Evolutionary conservation across 1,139 yeast genomes (phyloP), one percentile per base, ranked within the genome.

Genomic region (Geotrichum carabidarum): DNA sequence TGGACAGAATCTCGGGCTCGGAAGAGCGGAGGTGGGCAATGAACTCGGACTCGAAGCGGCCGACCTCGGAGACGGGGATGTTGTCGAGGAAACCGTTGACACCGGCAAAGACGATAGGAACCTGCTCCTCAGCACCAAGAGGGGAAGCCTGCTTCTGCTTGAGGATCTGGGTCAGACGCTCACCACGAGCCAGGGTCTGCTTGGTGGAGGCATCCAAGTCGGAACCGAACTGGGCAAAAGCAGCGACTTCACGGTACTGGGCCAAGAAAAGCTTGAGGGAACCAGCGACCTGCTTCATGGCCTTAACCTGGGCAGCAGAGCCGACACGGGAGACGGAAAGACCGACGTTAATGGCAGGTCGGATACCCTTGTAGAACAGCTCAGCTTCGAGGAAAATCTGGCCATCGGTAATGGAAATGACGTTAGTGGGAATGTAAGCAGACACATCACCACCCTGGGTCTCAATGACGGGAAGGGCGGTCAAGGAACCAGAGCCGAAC

Each of bases 171-270:
- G 99, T 93, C 75, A 94, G 87, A 84, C 99, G 94, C 85, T 94
- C 99, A 90, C 99, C 99, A 86, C 99, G 93, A 72, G 82, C 80
- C 78, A 94, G 86, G 73, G 99, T 94, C 82, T 90, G 97, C 84
- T 93, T 93, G 79, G 99, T 94, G 60, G 98, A 89, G 71, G 99
- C 98, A 79, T 94, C 99, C 78, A 94, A 86, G 79, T 94, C 99
- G 70, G 99, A 93, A 86, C 99, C 99, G 83, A 93, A 93, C 83
- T 93, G 99, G 71, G 99, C 99, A 79, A 93, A 93, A 71, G 99
- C 99, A 74, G 99, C 99, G 72, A 93, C 99, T 85, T 93, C 99
- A 89, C 99, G 93, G 88, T 93, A 93, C 83, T 93, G 99, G 72
- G 99, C 99, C 84, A 93, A 88, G 96, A 89, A 93, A 79, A 93